Evolutionary conservation across 257 asterid species (phyloP), one percentile per base, ranked within the genome.

Genomic region (Buddleja alternifolia): DNA sequence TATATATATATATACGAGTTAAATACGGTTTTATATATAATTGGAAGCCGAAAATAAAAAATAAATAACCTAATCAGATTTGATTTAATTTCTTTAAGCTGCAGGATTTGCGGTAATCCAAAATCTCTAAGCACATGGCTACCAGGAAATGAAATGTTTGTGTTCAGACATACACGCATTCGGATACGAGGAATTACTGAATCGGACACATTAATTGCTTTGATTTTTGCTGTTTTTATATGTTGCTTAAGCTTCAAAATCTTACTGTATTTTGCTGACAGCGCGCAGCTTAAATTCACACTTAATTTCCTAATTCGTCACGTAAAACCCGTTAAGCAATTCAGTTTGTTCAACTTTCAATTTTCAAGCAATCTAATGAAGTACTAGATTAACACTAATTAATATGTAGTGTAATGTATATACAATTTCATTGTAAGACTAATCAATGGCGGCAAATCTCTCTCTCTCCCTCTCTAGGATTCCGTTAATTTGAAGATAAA

Each of bases 401-500:
- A 29, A 29, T 29, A 29, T 29, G 34, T 29, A 29, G 34, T 29
- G 34, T 29, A n/a, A n/a, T n/a, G 2, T 29, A 29, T 29, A n/a
- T 29, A 29, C 2, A 5, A 1, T 29, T 29, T 29, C 34, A 29
- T 29, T 29, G 34, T 29, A 29, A 29, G 34, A 29, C 34, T 29
- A 1, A 29, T 29, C 34, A 29, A 29, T 29, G 34, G 34, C 46
- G 23, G 41, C 74, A 66, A 45, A 44, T 21, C 34, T 71, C 75
- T 47, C 40, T 50, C 37, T 29, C 66, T 63, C 23, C 11, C 21
- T 51, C 12, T 17, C 12, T 11, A 85, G 86, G 90, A 86, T 83
- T 82, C 69, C 84, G 25, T 78, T 63, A 67, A 45, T 69, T 65
- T 74, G 1, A 47, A 74, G 79, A 63, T 61, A 72, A 63, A 81